A percentile compares a stretch with the other conserved stretches of the same genome.
Conservation (phyloP, 805 yeast genomes). For the Candida sithepensis region DNA sequence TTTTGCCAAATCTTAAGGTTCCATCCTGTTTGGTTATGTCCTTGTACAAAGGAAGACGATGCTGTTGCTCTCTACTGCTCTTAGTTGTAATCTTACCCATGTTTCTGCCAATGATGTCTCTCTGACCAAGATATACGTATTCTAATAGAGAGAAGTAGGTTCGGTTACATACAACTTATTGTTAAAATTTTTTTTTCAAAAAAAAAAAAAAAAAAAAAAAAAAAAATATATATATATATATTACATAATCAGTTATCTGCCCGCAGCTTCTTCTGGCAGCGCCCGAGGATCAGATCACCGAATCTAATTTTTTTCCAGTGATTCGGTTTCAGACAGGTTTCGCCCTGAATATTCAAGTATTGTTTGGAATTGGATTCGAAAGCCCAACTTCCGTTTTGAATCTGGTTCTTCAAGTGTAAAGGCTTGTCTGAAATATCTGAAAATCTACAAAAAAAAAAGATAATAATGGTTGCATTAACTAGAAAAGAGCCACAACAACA, state of each 20-base stretch:
- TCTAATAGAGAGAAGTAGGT: too few species aligned
- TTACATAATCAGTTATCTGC: constrained; percentile 1
- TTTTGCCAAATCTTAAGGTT: constrained; percentile 18
- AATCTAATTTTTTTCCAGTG: neutral
- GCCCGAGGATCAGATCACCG: neutral
- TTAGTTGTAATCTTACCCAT: constrained; percentile 68
- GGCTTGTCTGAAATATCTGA: too few species aligned
- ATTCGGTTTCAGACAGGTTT: neutral
- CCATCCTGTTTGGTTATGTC: constrained; percentile 75
- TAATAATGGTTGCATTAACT: constrained; percentile 40
- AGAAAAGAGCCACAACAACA: constrained; percentile 21
- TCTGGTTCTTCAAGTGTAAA: too few species aligned
- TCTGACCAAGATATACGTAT: neutral
- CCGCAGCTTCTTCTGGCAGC: neutral
- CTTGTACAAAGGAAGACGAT: constrained; percentile 78
- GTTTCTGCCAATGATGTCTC: neutral
- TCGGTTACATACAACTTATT: neutral
- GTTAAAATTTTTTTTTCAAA: constrained; percentile 3
- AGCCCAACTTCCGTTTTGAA: too few species aligned
- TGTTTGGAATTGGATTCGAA: too few species aligned
- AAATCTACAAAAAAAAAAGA: neutral
- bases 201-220: constrained; percentile 7
- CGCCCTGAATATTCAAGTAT: neutral
- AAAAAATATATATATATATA: too few species aligned
- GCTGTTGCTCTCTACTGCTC: constrained; percentile 51